Evolutionary conservation across 148 eudicot species (phyloP).

Genomic region (Chenopodium quinoa): DNA sequence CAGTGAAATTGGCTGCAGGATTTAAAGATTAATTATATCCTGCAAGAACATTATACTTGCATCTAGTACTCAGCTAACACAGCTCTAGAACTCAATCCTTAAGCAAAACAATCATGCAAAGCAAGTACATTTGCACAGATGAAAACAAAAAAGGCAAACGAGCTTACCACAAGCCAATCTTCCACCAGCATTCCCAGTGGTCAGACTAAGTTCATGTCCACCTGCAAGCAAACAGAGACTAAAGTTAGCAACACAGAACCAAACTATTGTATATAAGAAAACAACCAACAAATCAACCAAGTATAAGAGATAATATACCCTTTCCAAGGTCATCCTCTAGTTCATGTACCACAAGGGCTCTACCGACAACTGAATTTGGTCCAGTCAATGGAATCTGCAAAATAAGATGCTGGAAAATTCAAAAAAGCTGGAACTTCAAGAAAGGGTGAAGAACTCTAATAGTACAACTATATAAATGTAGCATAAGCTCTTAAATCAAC

Average conservation of each 20-base stretch:
- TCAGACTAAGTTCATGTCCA: slow-evolving; percentile 90
- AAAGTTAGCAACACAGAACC: slow-evolving; percentile 7
- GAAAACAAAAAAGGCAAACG: neutral
- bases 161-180: slow-evolving; percentile 91
- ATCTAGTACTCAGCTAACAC: neutral
- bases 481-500: neutral
- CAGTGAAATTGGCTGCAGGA: neutral
- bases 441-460: neutral
- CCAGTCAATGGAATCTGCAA: slow-evolving; percentile 85
- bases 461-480: neutral
- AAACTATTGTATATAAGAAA: neutral
- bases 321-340: slow-evolving; percentile 96
- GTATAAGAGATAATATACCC: slow-evolving; percentile 42
- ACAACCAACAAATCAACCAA: neutral
- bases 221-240: slow-evolving; percentile 47
- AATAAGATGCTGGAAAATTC: neutral
- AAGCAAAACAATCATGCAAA: neutral
- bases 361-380: slow-evolving; percentile 81
- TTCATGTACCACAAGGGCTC: slow-evolving; percentile 94
- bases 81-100: neutral
- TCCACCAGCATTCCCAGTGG: slow-evolving; percentile 98
- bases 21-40: neutral
- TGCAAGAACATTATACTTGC: neutral
- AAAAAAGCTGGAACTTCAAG: neutral
- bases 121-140: neutral